A percentile compares a stretch with the other conserved stretches of the same genome.
These are phyloP conservation scores for Hyaloperonospora brassicae DNA, from an alignment of 352 stramenopile genomes.

Conservation along the genomic window DNA sequence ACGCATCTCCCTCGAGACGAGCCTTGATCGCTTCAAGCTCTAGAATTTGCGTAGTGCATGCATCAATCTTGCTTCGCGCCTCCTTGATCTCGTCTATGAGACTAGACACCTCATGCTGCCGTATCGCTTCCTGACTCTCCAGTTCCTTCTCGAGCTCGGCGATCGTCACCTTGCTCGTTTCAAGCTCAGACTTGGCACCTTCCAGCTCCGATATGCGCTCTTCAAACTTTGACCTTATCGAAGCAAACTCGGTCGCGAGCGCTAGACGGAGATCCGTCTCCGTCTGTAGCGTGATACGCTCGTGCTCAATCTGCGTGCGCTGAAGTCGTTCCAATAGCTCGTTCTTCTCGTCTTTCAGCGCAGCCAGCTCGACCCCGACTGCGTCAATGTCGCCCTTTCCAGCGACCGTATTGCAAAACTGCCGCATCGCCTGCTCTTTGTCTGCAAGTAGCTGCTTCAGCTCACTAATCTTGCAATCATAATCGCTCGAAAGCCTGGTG, in stretches of 20 bases:
- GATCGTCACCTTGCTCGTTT: slow-evolving; percentile 31
- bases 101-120: slow-evolving; percentile 32
- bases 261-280: slow-evolving; percentile 26
- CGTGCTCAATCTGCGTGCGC: slow-evolving; percentile 32
- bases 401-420: slow-evolving; percentile 35
- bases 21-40: slow-evolving; percentile 31
- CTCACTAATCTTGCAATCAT: slow-evolving; percentile 36
- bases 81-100: slow-evolving; percentile 44
- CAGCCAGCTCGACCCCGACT: slow-evolving; percentile 34
- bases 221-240: slow-evolving; percentile 35
- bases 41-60: slow-evolving; percentile 27
- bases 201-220: slow-evolving; percentile 38
- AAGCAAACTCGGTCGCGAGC: slow-evolving; percentile 34
- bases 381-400: slow-evolving; percentile 42
- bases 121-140: slow-evolving; percentile 22
- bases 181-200: slow-evolving; percentile 27
- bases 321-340: slow-evolving; percentile 39
- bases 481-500: slow-evolving; percentile 39
- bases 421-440: slow-evolving; percentile 41
- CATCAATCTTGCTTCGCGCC: slow-evolving; percentile 30
- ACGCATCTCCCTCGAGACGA: slow-evolving; percentile 31
- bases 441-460: slow-evolving; percentile 35
- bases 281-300: slow-evolving; percentile 24
- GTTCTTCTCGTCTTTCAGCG: slow-evolving; percentile 44
- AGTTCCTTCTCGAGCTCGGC: slow-evolving; percentile 33